Evolutionary conservation across 805 yeast species (phyloP).

Genomic region (Kodamaea neixiangensis): DNA sequence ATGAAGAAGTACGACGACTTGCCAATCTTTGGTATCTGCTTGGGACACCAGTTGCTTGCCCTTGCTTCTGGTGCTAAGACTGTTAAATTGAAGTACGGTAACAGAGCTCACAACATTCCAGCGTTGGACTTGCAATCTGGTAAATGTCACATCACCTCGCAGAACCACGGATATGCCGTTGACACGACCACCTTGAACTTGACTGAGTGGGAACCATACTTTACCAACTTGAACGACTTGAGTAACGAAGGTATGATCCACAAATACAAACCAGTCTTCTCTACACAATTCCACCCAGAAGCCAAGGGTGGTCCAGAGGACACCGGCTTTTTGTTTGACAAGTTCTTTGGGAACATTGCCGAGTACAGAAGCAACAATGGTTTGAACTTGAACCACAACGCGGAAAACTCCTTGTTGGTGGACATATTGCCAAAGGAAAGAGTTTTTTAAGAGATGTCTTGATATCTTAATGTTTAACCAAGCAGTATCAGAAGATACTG

Average conservation of each 20-base stretch:
- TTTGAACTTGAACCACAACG: constrained; percentile 41
- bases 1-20: constrained; percentile 63
- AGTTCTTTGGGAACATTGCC: constrained; percentile 71
- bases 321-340: constrained; percentile 87
- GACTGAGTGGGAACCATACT: constrained; percentile 80
- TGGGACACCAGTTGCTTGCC: constrained; percentile 96
- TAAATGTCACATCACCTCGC: constrained; percentile 96
- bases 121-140: constrained; percentile 89
- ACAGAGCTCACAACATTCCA: constrained; percentile 98
- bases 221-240: constrained; percentile 90
- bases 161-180: constrained; percentile 98
- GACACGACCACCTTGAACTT: constrained; percentile 73
- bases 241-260: constrained; percentile 98
- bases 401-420: constrained; percentile 52
- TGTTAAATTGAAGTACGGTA: constrained; percentile 91
- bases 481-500: no score
- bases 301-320: constrained; percentile 99
- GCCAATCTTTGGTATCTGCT: constrained; percentile 96
- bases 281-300: constrained; percentile 98
- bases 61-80: constrained; percentile 95
- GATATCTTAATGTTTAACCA: no score
- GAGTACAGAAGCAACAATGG: constrained; percentile 46
- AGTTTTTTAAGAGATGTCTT: constrained; percentile 43
- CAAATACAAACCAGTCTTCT: constrained; percentile 81
- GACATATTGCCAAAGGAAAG: constrained; percentile 68